phyloP scores from a whole-genome alignment of 495 filamentous ascomycete species.

The Aspergillus conjunctus region DNA sequence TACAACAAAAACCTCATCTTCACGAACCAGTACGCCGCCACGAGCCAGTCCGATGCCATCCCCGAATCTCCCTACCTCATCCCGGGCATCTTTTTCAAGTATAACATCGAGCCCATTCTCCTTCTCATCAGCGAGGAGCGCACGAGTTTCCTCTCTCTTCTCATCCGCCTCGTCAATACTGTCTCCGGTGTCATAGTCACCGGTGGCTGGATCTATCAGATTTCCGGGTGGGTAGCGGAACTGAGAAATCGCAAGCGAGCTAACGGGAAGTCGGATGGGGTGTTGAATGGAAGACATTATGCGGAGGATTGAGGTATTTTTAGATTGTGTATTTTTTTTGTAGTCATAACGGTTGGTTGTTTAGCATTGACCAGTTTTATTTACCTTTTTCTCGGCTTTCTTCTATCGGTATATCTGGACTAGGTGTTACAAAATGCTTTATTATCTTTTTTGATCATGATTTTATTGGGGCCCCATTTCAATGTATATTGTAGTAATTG shows the following conservation, averaged over 20 bases:
- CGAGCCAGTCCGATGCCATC: slow-evolving; percentile 72
- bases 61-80: slow-evolving; percentile 62
- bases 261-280: slow-evolving; percentile 54
- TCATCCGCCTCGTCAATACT: slow-evolving; percentile 75
- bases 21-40: slow-evolving; percentile 98
- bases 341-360: no score
- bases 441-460: no score
- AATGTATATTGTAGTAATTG: no score
- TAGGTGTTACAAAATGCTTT: no score
- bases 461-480: no score
- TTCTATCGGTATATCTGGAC: no score
- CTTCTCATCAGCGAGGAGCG: slow-evolving; percentile 82
- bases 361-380: no score
- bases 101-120: slow-evolving; percentile 95
- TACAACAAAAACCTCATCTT: slow-evolving; percentile 61
- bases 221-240: slow-evolving; percentile 56
- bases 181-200: slow-evolving; percentile 64
- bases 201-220: slow-evolving; percentile 64
- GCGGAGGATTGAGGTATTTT: slow-evolving; percentile 34
- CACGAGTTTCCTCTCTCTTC: slow-evolving; percentile 68
- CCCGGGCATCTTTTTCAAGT: slow-evolving; percentile 98
- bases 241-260: slow-evolving; percentile 37
- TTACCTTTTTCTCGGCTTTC: no score
- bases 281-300: slow-evolving; percentile 58
- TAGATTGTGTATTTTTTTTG: no score